Evolutionary conservation across 148 eudicot genomes (phyloP), one percentile per base, ranked within the genome.

Genomic region (Diospyros lotus): DNA sequence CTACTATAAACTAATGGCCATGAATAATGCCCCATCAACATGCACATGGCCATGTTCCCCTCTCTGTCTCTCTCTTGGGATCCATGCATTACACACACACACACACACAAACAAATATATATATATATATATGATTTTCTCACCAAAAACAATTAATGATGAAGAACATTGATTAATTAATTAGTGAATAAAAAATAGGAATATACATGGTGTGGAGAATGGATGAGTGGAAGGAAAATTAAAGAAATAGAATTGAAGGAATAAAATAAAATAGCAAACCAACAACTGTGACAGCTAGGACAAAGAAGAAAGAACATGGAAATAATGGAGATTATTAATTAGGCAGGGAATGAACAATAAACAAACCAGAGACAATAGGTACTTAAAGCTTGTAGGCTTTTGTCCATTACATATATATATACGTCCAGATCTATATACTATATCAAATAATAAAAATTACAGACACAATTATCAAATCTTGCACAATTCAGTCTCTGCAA

Each of bases 41-140:
- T 72, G 79, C 88, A 85, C 88, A 85, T 85, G 88, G 80, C 50
- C 79, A 17, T 85, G 83, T 77, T 85, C 78, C 88, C 28, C 28
- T 28, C 88, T 66, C n/a, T n/a, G n/a, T n/a, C 72, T 15, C 66
- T 41, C 56, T 6, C 50, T 70, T 62, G 66, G 63, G 14, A 28
- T 53, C 53, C 53, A 43, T 61, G 41, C 13, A 64, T 55, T 64
- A n/a, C n/a, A n/a, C n/a, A n/a, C n/a, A n/a, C n/a, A n/a, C n/a
- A n/a, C n/a, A n/a, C n/a, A n/a, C n/a, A n/a, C n/a, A n/a, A n/a
- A n/a, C n/a, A n/a, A n/a, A n/a, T n/a, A n/a, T n/a, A n/a, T n/a
- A n/a, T n/a, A 52, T 62, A 64, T 64, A 15, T 3, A 66, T 64
- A 28, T 73, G 5, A 13, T 13, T 50, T 73, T 63, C 44, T 70